Evolutionary conservation across 257 asterid genomes (phyloP), one percentile per base, ranked within the genome.

Genomic region (Primulina eburnea): DNA sequence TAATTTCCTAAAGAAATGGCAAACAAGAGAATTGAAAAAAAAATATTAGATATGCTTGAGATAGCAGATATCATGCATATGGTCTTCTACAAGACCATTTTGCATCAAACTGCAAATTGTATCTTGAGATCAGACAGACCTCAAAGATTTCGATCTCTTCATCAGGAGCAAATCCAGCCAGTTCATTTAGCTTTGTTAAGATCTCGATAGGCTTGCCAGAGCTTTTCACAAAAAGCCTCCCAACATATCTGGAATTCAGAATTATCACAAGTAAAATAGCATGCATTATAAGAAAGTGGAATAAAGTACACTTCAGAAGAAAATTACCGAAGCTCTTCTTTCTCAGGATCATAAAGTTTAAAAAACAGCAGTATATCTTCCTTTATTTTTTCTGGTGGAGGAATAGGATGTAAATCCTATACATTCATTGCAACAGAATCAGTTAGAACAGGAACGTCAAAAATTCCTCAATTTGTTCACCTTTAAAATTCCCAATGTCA

Each of bases 361-460:
- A 94, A 91, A 81, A 94, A 94, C 66, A 94, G 87, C 73, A 94
- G 84, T 67, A 91, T 79, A 69, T 88, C 96, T 38, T 94, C 99
- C 84, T 85, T 94, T 43, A 30, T 88, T 80, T 84, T 91, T 47
- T 86, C 96, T 40, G 93, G 90, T 65, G 89, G 96, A 78, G 90
- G 86, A 59, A 79, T 69, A 21, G 90, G 93, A 58, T 21, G 81
- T 53, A 81, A 82, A 76, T 88, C 97, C 99, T 94, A 70, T 26
- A 78, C 34, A 66, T 62, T 76, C 40, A 57, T 65, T 24, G 71
- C 52, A 28, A 50, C 60, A 60, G 68, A 40, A 21, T 65, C 14
- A 20, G 61, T 60, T 75, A 20, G 76, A 66, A 28, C 56, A 72
- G 53, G 24, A 80, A 24, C 32, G 21, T 29, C 10, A 32, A 47